Evolutionary conservation across 257 asterid genomes (phyloP), one percentile per base, ranked within the genome.

Genomic region (Handroanthus guayacan): DNA sequence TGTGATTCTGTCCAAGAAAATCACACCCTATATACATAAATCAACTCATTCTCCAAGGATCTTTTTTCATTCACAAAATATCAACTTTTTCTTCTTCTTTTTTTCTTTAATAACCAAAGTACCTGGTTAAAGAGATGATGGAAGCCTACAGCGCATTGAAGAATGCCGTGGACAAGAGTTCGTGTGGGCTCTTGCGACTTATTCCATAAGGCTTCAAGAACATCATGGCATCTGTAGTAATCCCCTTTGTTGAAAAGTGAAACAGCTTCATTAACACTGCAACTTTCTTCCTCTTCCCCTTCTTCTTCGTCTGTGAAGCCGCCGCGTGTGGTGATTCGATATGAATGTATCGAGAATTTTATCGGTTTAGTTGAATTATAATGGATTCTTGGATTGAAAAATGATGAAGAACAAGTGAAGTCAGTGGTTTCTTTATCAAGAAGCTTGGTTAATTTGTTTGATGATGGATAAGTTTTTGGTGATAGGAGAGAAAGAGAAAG

Each of bases 91-190:
- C 8, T 41, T 41, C 31, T 25, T 25, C 31, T 25, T 25, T 25
- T 25, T 25, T 25, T 25, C 31, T 25, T 25, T 25, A 25, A 25
- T 25, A 25, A 45, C 36, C 8, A 3, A n/a, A 16, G 43, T 48
- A 92, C 97, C 86, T 84, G 89, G 75, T 89, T 93, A 80, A 90
- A 90, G 78, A 93, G 95, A 82, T 93, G 98, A 78, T 93, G 97
- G 13, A 93, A 90, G 67, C 96, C 98, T 1, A 91, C 95, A 25
- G 97, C 95, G 37, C 96, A 90, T 62, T 93, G 97, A 18, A 91
- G 82, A 61, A 91, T 83, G 54, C 87, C 97, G 12, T 91, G 98
- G 39, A 90, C 73, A 3, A 93, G 92, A 20, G 92, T 88, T 18
- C 95, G 84, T 0, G 80, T 69, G 16, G 94, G 95, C 43, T 91